Base-by-base conservation (phyloP, 306 rosid species). In the Carpinus fangiana region DNA sequence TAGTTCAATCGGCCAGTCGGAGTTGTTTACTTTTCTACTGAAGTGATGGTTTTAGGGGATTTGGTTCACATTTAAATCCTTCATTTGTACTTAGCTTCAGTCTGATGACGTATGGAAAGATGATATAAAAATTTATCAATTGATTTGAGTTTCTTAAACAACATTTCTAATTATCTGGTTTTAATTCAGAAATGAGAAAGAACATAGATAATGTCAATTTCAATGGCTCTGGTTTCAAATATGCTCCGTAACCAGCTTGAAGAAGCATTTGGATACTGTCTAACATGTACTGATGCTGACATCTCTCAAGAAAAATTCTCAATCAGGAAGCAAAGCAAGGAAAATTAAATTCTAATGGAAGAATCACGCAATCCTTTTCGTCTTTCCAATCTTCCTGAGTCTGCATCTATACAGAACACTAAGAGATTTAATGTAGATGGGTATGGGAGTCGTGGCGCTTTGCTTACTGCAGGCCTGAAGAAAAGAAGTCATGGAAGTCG, bases 401-500 rank as follows among this genome's bases (percentile, higher is more conserved):
- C 83, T 76, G 38, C 82, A 45, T 77, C 76, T 61, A 78, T 80
- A 69, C 79, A 68, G 50, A 78, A 78, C 18, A 65, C 62, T 3
- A 41, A 82, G 79, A 84, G 86, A 59, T 73, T 72, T 65, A 55
- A 77, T 55, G 74, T 70, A n/a, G 55, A 57, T 62, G 84, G 74
- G 78, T 82, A 87, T 76, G 80, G 50, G 28, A 80, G 76, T 83
- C 83, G 85, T 23, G 90, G 87, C 70, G 12, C 88, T 71, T 79
- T 76, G 69, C 14, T 17, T 66, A 54, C 89, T 53, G 75, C 84
- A 71, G 92, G 86, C 82, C 68, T 84, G 80, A 95, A 95, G 89
- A 92, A 94, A 87, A 90, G 98, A 85, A 91, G 91, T 75, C 98
- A 92, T 34, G 98, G 97, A 73, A 87, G 79, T 78, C 97, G 98